Percentiles rank a stretch among this genome's conserved stretches.
Evolutionary conservation across 805 yeast species (phyloP).

Genomic region (Metschnikowia kunwiensis): DNA sequence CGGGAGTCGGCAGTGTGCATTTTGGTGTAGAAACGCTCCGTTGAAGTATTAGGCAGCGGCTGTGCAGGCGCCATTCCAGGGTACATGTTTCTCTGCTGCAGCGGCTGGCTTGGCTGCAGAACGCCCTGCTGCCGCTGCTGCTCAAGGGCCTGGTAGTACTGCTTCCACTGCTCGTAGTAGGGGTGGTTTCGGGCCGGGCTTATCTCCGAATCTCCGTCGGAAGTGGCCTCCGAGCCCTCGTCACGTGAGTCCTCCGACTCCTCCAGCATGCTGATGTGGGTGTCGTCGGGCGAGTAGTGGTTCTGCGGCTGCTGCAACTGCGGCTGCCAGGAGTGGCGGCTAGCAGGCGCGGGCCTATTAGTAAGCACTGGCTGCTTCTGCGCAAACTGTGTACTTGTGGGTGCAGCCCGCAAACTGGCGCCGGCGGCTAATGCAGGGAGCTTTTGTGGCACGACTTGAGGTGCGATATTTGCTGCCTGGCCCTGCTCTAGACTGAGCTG

Average conservation of each 20-base stretch:
- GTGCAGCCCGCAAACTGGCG: not conserved
- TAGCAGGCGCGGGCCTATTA: not conserved
- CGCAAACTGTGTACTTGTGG: too few species aligned
- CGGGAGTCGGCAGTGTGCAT: conserved; percentile 2
- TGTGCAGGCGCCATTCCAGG: conserved; percentile 1
- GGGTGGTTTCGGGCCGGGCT: conserved; percentile 21
- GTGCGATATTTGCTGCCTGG: too few species aligned
- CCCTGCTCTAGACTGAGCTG: too few species aligned
- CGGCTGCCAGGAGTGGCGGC: not conserved
- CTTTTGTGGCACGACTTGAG: too few species aligned
- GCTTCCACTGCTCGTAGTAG: conserved; percentile 37
- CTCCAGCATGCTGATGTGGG: conserved; percentile 3
- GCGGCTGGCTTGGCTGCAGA: not conserved
- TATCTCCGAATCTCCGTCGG: conserved; percentile 13
- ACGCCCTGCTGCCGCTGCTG: conserved; percentile 5
- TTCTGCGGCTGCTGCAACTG: not conserved
- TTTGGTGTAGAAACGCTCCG: conserved; percentile 4
- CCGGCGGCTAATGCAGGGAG: not conserved
- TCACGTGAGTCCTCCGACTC: conserved; percentile 4
- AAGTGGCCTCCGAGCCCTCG: conserved; percentile 9
- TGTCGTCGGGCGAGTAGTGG: not conserved
- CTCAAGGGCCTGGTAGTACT: conserved; percentile 27
- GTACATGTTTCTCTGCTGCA: not conserved
- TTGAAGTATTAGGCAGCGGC: not conserved
- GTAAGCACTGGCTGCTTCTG: too few species aligned